A percentile compares a stretch with the other conserved stretches of the same genome.
Evolutionary conservation across 2,329 filamentous ascomycete genomes (phyloP).

Genomic region (Biscogniauxia marginata): DNA sequence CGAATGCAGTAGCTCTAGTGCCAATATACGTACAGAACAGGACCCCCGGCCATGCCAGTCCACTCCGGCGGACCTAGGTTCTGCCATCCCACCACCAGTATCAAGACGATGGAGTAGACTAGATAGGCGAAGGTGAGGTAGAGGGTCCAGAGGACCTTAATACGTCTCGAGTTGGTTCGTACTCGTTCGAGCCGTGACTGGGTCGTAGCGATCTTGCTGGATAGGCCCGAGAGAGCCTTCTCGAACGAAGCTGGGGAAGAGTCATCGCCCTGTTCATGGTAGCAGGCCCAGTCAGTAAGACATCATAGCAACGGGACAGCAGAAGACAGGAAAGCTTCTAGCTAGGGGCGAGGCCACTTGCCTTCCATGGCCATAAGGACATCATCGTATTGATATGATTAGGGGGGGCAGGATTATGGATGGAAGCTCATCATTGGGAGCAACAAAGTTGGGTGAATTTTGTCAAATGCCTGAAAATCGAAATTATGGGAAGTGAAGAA

Average conservation of each 20-base stretch:
- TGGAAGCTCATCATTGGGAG: no score
- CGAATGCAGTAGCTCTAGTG: neutral
- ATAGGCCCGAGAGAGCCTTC: constrained; percentile 79
- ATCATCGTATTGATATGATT: constrained; percentile 57
- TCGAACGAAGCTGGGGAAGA: constrained; percentile 90
- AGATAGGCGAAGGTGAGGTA: constrained; percentile 91
- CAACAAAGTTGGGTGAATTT: no score
- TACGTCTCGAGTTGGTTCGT: constrained; percentile 70
- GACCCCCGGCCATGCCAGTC: constrained; percentile 73
- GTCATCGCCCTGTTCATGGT: constrained; percentile 61
- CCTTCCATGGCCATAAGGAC: constrained; percentile 83
- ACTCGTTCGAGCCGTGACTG: constrained; percentile 72
- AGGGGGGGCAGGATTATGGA: no score
- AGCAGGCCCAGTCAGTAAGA: neutral
- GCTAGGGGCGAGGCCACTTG: constrained; percentile 37
- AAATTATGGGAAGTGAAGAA: no score
- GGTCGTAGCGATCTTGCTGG: constrained; percentile 75
- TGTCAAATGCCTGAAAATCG: no score
- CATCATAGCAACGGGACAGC: no score
- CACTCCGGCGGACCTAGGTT: constrained; percentile 78
- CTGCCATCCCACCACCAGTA: constrained; percentile 80
- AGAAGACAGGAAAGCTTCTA: no score
- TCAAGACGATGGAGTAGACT: constrained; percentile 76
- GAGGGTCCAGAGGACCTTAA: constrained; percentile 83
- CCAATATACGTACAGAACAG: constrained; percentile 62